A percentile compares a stretch with the other conserved stretches of the same genome.
Conservation (phyloP, 768 basidiomycete genomes). For the Hygrocybe punicea region DNA sequence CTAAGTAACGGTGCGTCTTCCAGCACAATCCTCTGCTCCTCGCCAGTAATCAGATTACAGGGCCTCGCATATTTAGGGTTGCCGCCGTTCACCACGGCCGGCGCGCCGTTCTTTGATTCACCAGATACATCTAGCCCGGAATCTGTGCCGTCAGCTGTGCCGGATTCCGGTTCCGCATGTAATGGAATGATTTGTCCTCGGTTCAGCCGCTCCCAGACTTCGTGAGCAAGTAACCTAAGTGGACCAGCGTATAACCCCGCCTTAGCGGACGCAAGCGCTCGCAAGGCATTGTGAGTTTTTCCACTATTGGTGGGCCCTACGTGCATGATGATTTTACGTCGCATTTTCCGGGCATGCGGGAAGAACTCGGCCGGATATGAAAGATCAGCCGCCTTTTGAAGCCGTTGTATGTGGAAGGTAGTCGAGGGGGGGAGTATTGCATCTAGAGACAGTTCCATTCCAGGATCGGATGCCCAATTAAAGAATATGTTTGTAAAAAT, state of each 20-base stretch:
- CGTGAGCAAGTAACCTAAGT: conserved; percentile 87
- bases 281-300: conserved; percentile 91
- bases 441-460: conserved; percentile 23
- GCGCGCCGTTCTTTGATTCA: conserved; percentile 9
- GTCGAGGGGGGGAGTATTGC: conserved; percentile 29
- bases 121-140: conserved; percentile 15
- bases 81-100: conserved; percentile 34
- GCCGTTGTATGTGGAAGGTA: conserved; percentile 37
- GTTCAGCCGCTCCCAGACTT: conserved; percentile 90
- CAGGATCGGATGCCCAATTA: conserved; percentile 48
- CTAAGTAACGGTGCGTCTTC: conserved; percentile 56
- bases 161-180: conserved; percentile 45
- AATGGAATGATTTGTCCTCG: conserved; percentile 80
- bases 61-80: conserved; percentile 51
- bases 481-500: conserved; percentile 55
- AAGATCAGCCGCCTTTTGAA: conserved; percentile 39
- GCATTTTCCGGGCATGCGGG: conserved; percentile 52
- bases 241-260: conserved; percentile 88
- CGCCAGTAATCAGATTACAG: conserved; percentile 91
- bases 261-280: conserved; percentile 73
- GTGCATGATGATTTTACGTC: conserved; percentile 85
- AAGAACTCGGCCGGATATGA: conserved; percentile 50
- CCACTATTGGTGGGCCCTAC: conserved; percentile 98
- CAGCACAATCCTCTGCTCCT: conserved; percentile 74
- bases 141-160: conserved; percentile 32